Conservation (phyloP, 1,284 basidiomycete species). For the Takashimella tepidaria region DNA sequence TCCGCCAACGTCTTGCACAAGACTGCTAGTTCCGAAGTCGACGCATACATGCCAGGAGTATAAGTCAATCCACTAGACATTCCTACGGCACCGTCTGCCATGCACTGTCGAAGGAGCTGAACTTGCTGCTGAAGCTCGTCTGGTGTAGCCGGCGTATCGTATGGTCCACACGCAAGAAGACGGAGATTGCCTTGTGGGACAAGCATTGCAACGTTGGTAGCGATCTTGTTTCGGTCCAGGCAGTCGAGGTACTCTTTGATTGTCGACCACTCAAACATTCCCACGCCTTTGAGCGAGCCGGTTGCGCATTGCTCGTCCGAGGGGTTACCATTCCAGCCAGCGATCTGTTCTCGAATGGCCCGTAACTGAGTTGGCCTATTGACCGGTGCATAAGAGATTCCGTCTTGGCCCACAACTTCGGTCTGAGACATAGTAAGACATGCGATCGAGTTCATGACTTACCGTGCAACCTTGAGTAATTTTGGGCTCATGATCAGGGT, state of each 20-base stretch:
- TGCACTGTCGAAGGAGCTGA: constrained; percentile 24
- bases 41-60: constrained; percentile 47
- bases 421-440: too few species aligned
- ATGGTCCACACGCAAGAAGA: constrained; percentile 37
- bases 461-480: constrained; percentile 42
- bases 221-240: constrained; percentile 33
- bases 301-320: constrained; percentile 27
- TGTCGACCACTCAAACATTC: constrained; percentile 39
- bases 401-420: constrained; percentile 46
- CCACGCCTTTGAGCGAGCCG: constrained; percentile 14
- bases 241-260: constrained; percentile 37
- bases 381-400: constrained; percentile 42
- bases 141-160: constrained; percentile 24
- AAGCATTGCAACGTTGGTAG: constrained; percentile 43
- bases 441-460: background rate
- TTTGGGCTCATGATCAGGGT: constrained; percentile 41
- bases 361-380: constrained; percentile 15
- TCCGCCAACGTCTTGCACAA: constrained; percentile 28
- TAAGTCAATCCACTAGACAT: constrained; percentile 47
- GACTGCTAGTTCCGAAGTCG: constrained; percentile 34
- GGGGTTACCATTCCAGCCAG: constrained; percentile 47
- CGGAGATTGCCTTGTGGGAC: constrained; percentile 46
- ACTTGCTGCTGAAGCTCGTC: constrained; percentile 31
- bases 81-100: constrained; percentile 43
- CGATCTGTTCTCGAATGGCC: constrained; percentile 41